Conservation (phyloP, 306 rosid genomes). For the Boehmeria nivea region DNA sequence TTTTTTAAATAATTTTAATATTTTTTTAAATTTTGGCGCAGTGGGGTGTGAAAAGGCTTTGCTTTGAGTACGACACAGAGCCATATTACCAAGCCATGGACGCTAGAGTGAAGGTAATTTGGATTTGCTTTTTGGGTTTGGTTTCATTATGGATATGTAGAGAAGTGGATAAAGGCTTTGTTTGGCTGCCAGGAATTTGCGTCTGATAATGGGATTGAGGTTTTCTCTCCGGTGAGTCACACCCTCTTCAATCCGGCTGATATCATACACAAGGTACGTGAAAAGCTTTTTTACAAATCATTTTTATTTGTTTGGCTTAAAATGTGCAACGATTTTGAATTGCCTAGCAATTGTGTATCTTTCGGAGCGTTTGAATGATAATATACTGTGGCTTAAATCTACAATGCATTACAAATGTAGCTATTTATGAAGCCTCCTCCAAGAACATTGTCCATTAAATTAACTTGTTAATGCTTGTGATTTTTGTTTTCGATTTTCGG, state of each 20-base stretch:
- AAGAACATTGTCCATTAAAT: too few species aligned
- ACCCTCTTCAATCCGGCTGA: constrained; percentile 75
- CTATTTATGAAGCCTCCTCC: too few species aligned
- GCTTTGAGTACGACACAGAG: constrained; percentile 88
- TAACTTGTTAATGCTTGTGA: too few species aligned
- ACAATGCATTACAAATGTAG: too few species aligned
- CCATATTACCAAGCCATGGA: constrained; percentile 85
- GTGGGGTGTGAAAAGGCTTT: constrained; percentile 73
- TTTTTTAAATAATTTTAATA: neutral
- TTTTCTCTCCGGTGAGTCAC: constrained; percentile 82
- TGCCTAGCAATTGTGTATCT: neutral
- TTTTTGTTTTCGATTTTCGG: too few species aligned
- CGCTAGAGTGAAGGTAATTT: constrained; percentile 52
- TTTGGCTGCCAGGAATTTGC: constrained; percentile 49
- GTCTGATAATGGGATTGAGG: constrained; percentile 58
- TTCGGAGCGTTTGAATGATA: too few species aligned
- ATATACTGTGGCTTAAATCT: too few species aligned
- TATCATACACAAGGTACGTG: constrained; percentile 58
- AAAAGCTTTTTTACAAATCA: too few species aligned
- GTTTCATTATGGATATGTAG: neutral
- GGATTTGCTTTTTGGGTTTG: neutral
- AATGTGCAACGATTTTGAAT: neutral
- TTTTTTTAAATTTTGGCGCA: constrained; percentile 22
- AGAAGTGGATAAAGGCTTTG: neutral
- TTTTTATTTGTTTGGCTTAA: neutral